Percentiles rank a stretch among this genome's conserved stretches.
phyloP scores from a whole-genome alignment of 805 yeast genomes.

The Pichia nakasei region DNA sequence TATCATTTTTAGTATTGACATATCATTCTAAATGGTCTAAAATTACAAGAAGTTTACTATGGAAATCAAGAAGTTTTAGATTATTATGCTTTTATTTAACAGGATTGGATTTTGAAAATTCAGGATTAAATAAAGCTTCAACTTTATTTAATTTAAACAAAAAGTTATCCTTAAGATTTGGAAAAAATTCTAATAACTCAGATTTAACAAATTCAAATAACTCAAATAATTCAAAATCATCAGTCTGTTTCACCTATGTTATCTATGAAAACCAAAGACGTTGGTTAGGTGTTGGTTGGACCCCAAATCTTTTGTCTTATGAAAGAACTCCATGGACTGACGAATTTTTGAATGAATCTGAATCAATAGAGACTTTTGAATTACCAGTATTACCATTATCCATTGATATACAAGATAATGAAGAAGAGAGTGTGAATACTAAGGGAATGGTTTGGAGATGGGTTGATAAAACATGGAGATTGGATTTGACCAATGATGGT shows the following conservation, averaged over 20 bases:
- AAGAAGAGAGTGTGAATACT: constrained; percentile 28
- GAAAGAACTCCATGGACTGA: constrained; percentile 98
- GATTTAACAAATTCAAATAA: constrained; percentile 5
- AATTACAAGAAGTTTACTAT: constrained; percentile 72
- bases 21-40: constrained; percentile 84
- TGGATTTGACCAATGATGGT: constrained; percentile 84
- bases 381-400: constrained; percentile 53
- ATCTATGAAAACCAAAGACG: constrained; percentile 91
- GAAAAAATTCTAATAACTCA: constrained; percentile 14
- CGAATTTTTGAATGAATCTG: constrained; percentile 81
- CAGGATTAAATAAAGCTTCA: constrained; percentile 26
- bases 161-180: constrained; percentile 35
- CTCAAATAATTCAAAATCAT: constrained; percentile 16
- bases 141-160: constrained; percentile 39
- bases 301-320: constrained; percentile 79
- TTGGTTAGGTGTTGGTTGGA: constrained; percentile 99
- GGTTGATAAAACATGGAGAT: constrained; percentile 89
- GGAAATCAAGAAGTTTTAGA: constrained; percentile 74
- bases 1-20: constrained; percentile 57
- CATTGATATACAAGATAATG: constrained; percentile 15
- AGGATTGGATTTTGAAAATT: constrained; percentile 62
- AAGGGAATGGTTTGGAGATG: constrained; percentile 84
- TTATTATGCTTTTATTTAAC: constrained; percentile 71
- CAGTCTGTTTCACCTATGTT: constrained; percentile 82
- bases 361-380: constrained; percentile 66